Evolutionary conservation across 768 basidiomycete genomes (phyloP).

Genomic region (Pleurotus salmoneostramineus): DNA sequence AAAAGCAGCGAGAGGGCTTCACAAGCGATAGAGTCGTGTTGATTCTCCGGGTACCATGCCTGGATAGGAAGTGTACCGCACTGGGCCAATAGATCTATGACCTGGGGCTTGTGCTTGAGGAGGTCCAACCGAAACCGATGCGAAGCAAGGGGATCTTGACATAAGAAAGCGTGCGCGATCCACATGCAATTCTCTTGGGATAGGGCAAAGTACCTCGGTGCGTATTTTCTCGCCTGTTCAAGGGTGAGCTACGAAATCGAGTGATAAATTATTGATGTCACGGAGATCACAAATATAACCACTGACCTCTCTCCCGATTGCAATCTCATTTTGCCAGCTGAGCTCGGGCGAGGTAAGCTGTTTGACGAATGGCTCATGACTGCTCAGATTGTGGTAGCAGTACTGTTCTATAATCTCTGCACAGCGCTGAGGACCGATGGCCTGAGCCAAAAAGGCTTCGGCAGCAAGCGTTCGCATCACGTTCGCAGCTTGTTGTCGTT

Average conservation of each 20-base stretch:
- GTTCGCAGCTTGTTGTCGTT: slow-evolving; percentile 16
- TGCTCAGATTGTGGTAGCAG: slow-evolving; percentile 20
- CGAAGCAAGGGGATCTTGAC: slow-evolving; percentile 14
- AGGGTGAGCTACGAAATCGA: slow-evolving; percentile 10
- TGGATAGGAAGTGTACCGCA: slow-evolving; percentile 20
- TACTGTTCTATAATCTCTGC: slow-evolving; percentile 20
- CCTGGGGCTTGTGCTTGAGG: slow-evolving; percentile 18
- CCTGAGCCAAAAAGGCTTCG: slow-evolving; percentile 19
- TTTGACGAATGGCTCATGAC: slow-evolving; percentile 17
- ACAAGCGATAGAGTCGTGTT: slow-evolving; percentile 16
- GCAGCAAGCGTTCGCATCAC: slow-evolving; percentile 15
- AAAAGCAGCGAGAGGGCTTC: slow-evolving; percentile 22
- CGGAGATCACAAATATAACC: slow-evolving; percentile 6
- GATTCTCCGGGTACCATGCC: slow-evolving; percentile 22
- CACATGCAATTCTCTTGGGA: slow-evolving; percentile 20
- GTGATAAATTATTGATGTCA: not conserved
- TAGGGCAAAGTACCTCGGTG: slow-evolving; percentile 23
- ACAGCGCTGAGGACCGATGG: slow-evolving; percentile 11
- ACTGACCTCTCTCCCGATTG: not conserved
- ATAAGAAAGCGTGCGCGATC: slow-evolving; percentile 15
- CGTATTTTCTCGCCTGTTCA: slow-evolving; percentile 16
- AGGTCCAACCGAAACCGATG: slow-evolving; percentile 12
- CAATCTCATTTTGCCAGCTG: slow-evolving; percentile 22
- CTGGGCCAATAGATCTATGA: slow-evolving; percentile 19
- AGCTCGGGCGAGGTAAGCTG: slow-evolving; percentile 15